Evolutionary conservation across 164 flowering plant species (phyloP).

Genomic region (Echeveria elegans): DNA sequence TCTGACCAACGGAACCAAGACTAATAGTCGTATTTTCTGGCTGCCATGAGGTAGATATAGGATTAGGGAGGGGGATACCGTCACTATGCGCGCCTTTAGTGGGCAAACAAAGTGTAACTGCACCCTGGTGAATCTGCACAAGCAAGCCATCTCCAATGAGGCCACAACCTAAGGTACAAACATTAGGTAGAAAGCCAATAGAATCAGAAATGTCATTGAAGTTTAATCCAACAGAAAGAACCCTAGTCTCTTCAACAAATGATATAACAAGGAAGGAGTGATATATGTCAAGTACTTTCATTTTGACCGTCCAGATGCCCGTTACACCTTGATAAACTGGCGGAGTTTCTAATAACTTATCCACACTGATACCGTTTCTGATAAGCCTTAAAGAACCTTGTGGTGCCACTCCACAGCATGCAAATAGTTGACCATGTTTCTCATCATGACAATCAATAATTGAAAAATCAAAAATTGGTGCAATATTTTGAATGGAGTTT

Average conservation of each 20-base stretch:
- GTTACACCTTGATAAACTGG: constrained; percentile 83
- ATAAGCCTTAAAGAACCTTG: constrained; percentile 91
- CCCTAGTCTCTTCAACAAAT: constrained; percentile 94
- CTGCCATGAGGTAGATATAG: constrained; percentile 64
- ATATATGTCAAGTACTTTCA: constrained; percentile 54
- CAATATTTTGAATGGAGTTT: constrained; percentile 76
- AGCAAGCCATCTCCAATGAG: constrained; percentile 65
- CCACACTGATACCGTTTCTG: constrained; percentile 76
- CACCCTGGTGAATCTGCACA: constrained; percentile 65
- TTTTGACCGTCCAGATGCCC: constrained; percentile 72
- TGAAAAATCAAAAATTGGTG: constrained; percentile 84
- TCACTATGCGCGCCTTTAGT: constrained; percentile 62
- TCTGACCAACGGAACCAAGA: constrained; percentile 73
- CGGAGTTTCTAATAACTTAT: constrained; percentile 69
- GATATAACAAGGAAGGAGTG: constrained; percentile 92
- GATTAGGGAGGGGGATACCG: constrained; percentile 55
- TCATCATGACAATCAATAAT: constrained; percentile 72
- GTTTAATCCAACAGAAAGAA: constrained; percentile 85
- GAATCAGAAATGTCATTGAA: constrained; percentile 89
- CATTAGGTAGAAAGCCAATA: constrained; percentile 82
- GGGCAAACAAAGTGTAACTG: constrained; percentile 84
- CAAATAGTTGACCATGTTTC: constrained; percentile 85
- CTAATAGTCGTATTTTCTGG: constrained; percentile 62
- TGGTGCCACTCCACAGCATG: constrained; percentile 88
- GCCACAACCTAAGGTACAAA: constrained; percentile 91